These are phyloP conservation scores for Saturnispora sekii DNA, from an alignment of 805 yeast species.

Conservation along the genomic window DNA sequence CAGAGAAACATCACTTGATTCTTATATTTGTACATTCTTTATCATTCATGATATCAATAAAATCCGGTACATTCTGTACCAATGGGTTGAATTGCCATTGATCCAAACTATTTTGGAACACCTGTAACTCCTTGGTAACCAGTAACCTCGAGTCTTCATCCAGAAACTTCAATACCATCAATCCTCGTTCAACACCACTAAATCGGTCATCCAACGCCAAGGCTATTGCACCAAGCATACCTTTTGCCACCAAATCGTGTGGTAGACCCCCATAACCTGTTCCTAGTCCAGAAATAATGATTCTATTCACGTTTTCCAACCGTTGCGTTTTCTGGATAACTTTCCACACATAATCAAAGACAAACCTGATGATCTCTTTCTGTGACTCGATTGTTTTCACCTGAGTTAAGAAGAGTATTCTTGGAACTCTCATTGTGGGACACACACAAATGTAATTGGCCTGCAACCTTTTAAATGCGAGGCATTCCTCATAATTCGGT, in stretches of 20 bases:
- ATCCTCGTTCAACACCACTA: slow-evolving; percentile 15
- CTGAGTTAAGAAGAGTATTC: slow-evolving; percentile 9
- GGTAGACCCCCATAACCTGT: slow-evolving; percentile 33
- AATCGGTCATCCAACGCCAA: slow-evolving; percentile 1
- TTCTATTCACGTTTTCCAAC: slow-evolving; percentile 4
- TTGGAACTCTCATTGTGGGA: slow-evolving; percentile 34
- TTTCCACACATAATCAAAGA: slow-evolving; percentile 33
- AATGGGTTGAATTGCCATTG: slow-evolving; percentile 3
- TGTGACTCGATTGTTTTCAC: not conserved
- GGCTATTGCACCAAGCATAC: slow-evolving; percentile 29
- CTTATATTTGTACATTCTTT: not conserved
- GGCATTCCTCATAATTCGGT: slow-evolving; percentile 14
- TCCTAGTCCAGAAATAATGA: slow-evolving; percentile 30
- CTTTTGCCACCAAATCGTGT: slow-evolving; percentile 22
- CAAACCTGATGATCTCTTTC: slow-evolving; percentile 13
- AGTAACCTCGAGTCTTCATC: slow-evolving; percentile 17
- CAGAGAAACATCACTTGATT: not conserved
- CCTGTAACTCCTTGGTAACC: slow-evolving; percentile 5
- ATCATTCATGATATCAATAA: not conserved
- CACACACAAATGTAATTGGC: slow-evolving; percentile 28
- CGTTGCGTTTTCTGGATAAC: slow-evolving; percentile 19
- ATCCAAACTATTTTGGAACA: not conserved
- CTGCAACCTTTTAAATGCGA: slow-evolving; percentile 23
- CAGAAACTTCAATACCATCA: slow-evolving; percentile 19
- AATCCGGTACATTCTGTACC: slow-evolving; percentile 7